Percentiles rank a stretch among this genome's conserved stretches.
These are phyloP conservation scores for Calonectria pteridis DNA, from an alignment of 2,329 filamentous ascomycete species.

Conservation along the genomic window DNA sequence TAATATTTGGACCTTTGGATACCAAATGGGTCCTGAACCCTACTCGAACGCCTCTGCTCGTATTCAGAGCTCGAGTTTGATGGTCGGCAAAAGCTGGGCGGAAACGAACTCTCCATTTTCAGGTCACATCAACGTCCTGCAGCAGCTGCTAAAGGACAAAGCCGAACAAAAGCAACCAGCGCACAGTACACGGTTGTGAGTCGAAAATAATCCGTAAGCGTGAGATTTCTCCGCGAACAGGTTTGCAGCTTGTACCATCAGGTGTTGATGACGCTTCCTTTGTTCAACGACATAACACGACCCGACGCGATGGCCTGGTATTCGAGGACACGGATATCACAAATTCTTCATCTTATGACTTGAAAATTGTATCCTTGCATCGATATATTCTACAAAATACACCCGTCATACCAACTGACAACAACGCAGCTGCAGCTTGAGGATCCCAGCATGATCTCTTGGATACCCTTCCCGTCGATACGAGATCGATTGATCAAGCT, in stretches of 20 bases:
- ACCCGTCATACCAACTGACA: neutral
- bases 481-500: neutral
- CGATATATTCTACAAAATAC: neutral
- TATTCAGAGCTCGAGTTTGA: neutral
- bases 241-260: neutral
- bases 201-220: neutral
- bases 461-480: neutral
- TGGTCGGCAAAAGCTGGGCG: neutral
- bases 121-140: neutral
- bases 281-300: constrained; percentile 2
- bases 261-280: neutral
- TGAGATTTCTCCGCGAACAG: neutral
- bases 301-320: neutral
- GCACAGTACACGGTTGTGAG: neutral
- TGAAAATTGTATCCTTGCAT: neutral
- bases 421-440: neutral
- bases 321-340: neutral
- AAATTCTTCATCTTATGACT: neutral
- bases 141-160: neutral
- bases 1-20: neutral
- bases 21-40: neutral
- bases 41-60: neutral
- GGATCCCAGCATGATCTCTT: neutral
- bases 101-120: neutral
- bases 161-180: neutral